Evolutionary conservation across 495 filamentous ascomycete species (phyloP), one percentile per base, ranked within the genome.

Genomic region (Trichoderma parareesei): DNA sequence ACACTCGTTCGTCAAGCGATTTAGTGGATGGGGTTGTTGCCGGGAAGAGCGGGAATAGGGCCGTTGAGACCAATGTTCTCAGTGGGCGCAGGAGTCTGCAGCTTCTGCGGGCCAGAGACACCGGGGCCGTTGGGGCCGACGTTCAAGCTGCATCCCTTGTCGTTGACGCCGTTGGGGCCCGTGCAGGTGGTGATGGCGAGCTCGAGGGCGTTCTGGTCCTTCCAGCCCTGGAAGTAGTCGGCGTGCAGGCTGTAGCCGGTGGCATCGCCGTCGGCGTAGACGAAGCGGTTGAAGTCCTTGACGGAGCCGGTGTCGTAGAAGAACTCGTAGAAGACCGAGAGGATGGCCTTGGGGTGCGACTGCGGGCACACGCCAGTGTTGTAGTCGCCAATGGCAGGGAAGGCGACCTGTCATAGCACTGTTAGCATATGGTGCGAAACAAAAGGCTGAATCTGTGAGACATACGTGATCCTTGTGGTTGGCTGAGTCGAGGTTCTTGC

Each of bases 201-300:
- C 70, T 89, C 81, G 20, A 91, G 83, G 60, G 80, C 77, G 8
- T 74, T 66, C 60, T 78, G 71, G 67, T 91, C 83, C 7, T 3
- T 57, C 89, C 89, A 92, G 43, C 88, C 89, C 57, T 88, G 83
- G 49, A 91, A 75, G 73, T 90, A 90, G 73, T 91, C 88, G 42
- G 81, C 87, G 74, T 91, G 88, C 55, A 82, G 81, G 42, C 76
- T 78, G 71, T 75, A 84, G 57, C 82, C 82, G 27, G 82, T 84
- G 38, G 73, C 73, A 61, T 87, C 84, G 37, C 84, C 84, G 71
- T 82, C 85, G 65, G 86, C 76, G 66, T 83, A 82, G 62, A 91
- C 86, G 71, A 89, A 90, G 41, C 87, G 88, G 67, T 76, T 76
- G 53, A 81, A 80, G 71, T 81, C 80, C 66, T 77, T 77, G 66